These are phyloP conservation scores for Diaporthe australafricana DNA, from an alignment of 2,329 filamentous ascomycete species.

Conservation along the genomic window DNA sequence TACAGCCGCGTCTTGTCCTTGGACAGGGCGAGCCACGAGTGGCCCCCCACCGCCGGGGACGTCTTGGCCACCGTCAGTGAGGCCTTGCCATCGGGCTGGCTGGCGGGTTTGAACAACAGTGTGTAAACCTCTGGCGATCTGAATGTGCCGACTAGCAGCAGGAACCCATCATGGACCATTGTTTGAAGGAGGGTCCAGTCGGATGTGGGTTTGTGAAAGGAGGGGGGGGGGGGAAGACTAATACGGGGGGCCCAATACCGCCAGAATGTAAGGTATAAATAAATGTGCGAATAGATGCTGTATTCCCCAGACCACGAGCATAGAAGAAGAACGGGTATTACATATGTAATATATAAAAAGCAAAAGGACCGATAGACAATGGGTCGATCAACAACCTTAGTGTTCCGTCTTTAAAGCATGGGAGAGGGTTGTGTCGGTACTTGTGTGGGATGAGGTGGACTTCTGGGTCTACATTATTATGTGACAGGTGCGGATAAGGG, in stretches of 20 bases:
- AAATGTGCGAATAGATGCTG: conserved; percentile 5
- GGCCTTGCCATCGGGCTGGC: neutral
- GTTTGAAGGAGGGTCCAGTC: neutral
- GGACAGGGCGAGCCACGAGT: conserved; percentile 40
- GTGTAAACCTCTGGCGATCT: conserved; percentile 32
- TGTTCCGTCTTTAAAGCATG: conserved; percentile 5
- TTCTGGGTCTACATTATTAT: conserved; percentile 21
- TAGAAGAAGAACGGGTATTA: neutral
- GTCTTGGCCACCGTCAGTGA: conserved; percentile 31
- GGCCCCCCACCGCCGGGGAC: conserved; percentile 33
- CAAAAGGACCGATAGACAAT: neutral
- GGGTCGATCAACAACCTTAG: conserved; percentile 22
- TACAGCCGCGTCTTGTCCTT: conserved; percentile 36
- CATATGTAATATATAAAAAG: neutral
- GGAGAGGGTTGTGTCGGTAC: conserved; percentile 7
- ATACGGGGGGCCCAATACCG: conserved; percentile 4
- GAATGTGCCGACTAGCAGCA: conserved; percentile 36
- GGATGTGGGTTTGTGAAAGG: neutral
- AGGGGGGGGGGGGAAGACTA: neutral
- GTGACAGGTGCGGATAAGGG: conserved; percentile 19
- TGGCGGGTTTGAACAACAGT: conserved; percentile 31
- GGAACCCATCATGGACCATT: conserved; percentile 32
- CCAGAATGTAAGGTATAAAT: neutral
- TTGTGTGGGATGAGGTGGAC: conserved; percentile 19
- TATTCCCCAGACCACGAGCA: neutral